Evolutionary conservation across 2,329 filamentous ascomycete species (phyloP).

Genomic region (Penicillium sp.): DNA sequence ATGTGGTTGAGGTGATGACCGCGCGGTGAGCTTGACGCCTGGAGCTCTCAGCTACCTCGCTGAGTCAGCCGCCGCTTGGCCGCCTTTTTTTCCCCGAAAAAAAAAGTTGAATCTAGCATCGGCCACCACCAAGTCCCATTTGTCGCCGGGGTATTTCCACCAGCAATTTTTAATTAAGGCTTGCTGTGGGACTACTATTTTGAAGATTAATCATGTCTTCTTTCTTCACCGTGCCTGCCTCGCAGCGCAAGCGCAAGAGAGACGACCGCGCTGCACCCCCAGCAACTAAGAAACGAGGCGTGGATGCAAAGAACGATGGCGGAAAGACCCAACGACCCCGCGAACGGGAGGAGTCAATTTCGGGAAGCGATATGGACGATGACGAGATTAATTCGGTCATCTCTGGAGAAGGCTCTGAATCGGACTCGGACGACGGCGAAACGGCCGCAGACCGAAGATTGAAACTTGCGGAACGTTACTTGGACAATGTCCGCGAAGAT

Average conservation of each 20-base stretch:
- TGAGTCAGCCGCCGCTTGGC: conserved; percentile 37
- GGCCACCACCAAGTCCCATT: conserved; percentile 9
- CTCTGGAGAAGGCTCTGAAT: conserved; percentile 55
- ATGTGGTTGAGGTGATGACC: conserved; percentile 28
- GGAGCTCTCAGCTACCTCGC: conserved; percentile 38
- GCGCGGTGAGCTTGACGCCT: conserved; percentile 46
- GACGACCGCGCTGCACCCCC: conserved; percentile 47
- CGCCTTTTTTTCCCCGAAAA: conserved; percentile 34
- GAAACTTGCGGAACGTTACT: conserved; percentile 85
- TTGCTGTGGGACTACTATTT: background rate
- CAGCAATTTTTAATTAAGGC: conserved; percentile 2
- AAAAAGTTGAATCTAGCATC: conserved; percentile 33
- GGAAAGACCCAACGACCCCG: conserved; percentile 47
- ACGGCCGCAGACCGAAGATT: conserved; percentile 86
- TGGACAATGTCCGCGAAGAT: conserved; percentile 84
- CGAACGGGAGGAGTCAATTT: conserved; percentile 76
- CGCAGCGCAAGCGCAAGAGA: conserved; percentile 89
- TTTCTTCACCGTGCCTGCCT: conserved; percentile 87
- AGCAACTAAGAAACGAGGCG: conserved; percentile 48
- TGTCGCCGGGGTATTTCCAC: conserved; percentile 4
- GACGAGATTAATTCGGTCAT: conserved; percentile 54
- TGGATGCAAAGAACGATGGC: conserved; percentile 35
- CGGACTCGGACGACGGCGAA: conserved; percentile 73
- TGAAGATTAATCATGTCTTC: conserved; percentile 68
- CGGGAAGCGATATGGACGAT: conserved; percentile 75